Percentiles rank a stretch among this genome's conserved stretches.
These are phyloP conservation scores for Calcarisporium arbuscula DNA, from an alignment of 2,329 filamentous ascomycete species.

Conservation along the genomic window DNA sequence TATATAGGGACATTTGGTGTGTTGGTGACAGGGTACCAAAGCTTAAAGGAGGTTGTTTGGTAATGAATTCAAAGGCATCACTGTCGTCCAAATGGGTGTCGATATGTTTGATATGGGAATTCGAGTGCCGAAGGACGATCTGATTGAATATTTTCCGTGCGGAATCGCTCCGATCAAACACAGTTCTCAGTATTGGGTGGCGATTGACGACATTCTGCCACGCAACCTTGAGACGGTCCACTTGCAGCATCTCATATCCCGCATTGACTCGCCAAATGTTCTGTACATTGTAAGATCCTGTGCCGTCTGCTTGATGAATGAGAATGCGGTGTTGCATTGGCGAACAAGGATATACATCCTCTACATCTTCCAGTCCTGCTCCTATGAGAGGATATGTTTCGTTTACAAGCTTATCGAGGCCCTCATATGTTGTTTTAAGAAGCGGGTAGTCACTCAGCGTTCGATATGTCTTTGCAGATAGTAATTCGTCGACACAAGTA, in stretches of 20 bases:
- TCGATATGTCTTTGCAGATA: not conserved
- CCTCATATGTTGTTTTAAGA: not conserved
- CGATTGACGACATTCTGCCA: not conserved
- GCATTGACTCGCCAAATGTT: not conserved
- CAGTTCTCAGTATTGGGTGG: not conserved
- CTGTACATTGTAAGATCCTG: not conserved
- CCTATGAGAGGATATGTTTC: not conserved
- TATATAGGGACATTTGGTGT: not conserved
- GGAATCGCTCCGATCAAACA: not conserved
- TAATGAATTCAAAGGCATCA: not conserved
- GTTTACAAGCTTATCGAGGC: not conserved
- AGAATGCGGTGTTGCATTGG: constrained; percentile 2
- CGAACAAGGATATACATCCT: constrained; percentile 2
- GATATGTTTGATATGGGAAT: not conserved
- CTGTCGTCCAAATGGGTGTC: not conserved
- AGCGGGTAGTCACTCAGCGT: constrained; percentile 3
- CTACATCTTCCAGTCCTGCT: not conserved
- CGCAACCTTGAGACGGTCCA: not conserved
- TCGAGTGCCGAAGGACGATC: not conserved
- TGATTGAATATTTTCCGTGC: not conserved
- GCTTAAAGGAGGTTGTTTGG: not conserved
- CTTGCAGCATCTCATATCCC: not conserved
- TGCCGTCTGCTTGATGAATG: not conserved
- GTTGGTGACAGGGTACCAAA: not conserved
- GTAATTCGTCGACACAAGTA: not conserved